Evolutionary conservation across 257 asterid genomes (phyloP).

Genomic region (Solanum ahanhuiri): DNA sequence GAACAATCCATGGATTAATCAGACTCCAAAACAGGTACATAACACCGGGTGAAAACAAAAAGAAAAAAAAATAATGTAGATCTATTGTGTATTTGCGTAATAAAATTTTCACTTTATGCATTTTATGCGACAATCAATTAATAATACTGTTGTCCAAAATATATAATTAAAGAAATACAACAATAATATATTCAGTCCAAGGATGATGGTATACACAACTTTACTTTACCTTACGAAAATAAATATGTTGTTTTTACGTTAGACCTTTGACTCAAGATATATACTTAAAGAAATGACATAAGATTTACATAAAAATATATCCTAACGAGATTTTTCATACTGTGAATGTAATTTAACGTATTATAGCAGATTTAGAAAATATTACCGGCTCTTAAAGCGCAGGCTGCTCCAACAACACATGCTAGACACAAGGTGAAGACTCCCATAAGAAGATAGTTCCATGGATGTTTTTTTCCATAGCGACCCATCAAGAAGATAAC

Average conservation of each 20-base stretch:
- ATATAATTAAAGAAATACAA: background rate
- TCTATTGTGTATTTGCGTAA: background rate
- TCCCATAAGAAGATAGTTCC: slow-evolving; percentile 46
- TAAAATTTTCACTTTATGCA: background rate
- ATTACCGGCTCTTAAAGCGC: slow-evolving; percentile 38
- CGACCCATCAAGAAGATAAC: slow-evolving; percentile 37
- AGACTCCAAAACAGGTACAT: background rate
- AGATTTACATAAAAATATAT: background rate
- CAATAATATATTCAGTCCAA: background rate
- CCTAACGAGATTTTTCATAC: background rate
- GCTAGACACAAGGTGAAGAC: slow-evolving; percentile 53
- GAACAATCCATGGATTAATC: background rate
- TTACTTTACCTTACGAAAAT: background rate
- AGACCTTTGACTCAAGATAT: background rate
- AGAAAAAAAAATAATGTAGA: background rate
- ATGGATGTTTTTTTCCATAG: slow-evolving; percentile 43
- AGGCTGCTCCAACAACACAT: slow-evolving; percentile 36
- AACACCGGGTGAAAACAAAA: background rate
- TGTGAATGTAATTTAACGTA: background rate
- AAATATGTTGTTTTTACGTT: background rate
- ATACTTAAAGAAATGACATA: no score
- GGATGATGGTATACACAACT: background rate
- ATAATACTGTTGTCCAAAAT: background rate
- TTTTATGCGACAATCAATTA: background rate
- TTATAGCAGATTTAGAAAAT: background rate